These are phyloP conservation scores for Purshia tridentata DNA, from an alignment of 306 rosid species.

Conservation along the genomic window DNA sequence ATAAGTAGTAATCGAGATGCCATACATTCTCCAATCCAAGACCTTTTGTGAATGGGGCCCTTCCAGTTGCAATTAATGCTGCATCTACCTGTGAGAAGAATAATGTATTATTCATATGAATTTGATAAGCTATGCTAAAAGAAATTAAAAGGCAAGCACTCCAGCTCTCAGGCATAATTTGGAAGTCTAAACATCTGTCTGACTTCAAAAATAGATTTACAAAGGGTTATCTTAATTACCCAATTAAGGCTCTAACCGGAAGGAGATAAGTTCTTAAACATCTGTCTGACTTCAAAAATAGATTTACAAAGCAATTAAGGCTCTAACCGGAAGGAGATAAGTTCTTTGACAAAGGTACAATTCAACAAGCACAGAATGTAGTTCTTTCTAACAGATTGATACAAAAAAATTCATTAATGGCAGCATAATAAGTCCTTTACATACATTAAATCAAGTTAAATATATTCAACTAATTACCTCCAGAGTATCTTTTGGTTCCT, in stretches of 20 bases:
- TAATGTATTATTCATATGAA: slow-evolving; percentile 22
- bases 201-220: background rate
- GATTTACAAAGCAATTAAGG: background rate
- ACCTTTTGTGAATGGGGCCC: slow-evolving; percentile 92
- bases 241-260: background rate
- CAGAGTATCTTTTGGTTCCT: slow-evolving; percentile 82
- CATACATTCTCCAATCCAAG: slow-evolving; percentile 96
- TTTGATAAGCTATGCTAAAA: slow-evolving; percentile 4
- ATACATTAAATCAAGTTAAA: background rate
- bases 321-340: too few species aligned
- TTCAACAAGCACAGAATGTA: background rate
- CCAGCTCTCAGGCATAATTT: background rate
- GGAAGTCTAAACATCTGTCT: slow-evolving; percentile 7
- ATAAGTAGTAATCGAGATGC: slow-evolving; percentile 16
- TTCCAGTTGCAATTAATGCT: slow-evolving; percentile 94
- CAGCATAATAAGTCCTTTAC: background rate
- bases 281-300: background rate
- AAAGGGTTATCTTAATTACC: background rate
- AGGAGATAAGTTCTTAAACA: background rate
- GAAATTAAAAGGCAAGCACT: slow-evolving; percentile 1
- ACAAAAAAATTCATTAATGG: background rate
- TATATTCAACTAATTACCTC: slow-evolving; percentile 55
- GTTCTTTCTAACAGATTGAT: background rate
- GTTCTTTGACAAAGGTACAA: background rate
- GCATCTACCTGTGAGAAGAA: slow-evolving; percentile 80